Evolutionary conservation across 2,329 filamentous ascomycete species (phyloP), one percentile per base, ranked within the genome.

Genomic region (Fusarium sp.): DNA sequence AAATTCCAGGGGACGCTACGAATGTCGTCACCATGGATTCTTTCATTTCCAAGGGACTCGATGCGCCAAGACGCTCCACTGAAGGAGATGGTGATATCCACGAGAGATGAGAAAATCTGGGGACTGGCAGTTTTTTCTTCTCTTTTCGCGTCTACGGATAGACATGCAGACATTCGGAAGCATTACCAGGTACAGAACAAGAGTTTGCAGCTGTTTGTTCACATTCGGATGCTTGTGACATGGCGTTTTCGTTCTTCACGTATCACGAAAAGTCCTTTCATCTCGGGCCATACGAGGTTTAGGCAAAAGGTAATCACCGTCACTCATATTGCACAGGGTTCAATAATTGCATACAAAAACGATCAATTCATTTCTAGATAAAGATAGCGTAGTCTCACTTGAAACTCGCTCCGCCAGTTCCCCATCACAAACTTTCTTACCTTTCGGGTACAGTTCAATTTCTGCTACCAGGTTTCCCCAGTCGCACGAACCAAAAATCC

Each of bases 1-100:
- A 68, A 71, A 72, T 63, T 72, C 66, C 54, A 72, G 69, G 69
- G 69, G 69, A 72, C 48, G 52, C 67, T 61, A 72, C 63, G 44
- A 55, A 72, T 72, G 69, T 72, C 69, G 69, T 72, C 69, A 72
- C 69, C 58, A 52, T 41, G 30, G 54, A 34, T 44, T 65, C 18
- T 55, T 63, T 70, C 57, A 69, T 53, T 70, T 62, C 22, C 41
- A 25, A 47, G 67, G 52, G 62, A 66, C 52, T 51, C 22, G 47
- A 40, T 67, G 64, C 61, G 46, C 63, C 64, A 66, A 37, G 32
- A 16, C 51, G 32, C 51, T 72, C 69, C 69, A 71, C 69, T 49
- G 25, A 53, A 22, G 9, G 48, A 63, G 48, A 67, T 66, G 65
- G 41, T 45, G 64, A 66, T 69, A 40, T 12, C 41, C 45, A 62